phyloP scores from a whole-genome alignment of 2,329 filamentous ascomycete species.

The Akanthomyces dipterigenus region DNA sequence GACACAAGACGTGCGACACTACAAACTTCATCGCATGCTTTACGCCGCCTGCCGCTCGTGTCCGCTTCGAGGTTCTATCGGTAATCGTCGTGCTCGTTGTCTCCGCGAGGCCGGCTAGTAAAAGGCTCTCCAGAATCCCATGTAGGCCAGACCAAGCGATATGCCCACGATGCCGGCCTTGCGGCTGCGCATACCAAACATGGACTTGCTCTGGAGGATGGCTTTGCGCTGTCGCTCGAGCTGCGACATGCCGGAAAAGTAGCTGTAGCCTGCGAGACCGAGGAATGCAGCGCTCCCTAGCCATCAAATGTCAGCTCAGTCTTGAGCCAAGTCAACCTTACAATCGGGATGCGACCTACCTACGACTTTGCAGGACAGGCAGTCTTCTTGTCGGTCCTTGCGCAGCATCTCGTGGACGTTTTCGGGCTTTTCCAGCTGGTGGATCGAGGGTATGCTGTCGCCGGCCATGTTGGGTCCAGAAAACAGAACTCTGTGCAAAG shows the following conservation, averaged over 20 bases:
- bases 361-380: conserved; percentile 62
- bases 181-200: conserved; percentile 66
- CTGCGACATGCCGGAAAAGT: conserved; percentile 66
- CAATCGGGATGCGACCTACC: conserved; percentile 40
- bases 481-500: not conserved
- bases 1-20: not conserved
- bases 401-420: conserved; percentile 52
- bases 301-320: not conserved
- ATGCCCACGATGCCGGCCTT: conserved; percentile 60
- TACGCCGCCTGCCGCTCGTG: not conserved
- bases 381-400: conserved; percentile 56
- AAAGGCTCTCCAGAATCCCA: conserved; percentile 64
- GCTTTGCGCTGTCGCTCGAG: conserved; percentile 57
- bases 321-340: conserved; percentile 11
- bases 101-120: conserved; percentile 32
- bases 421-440: conserved; percentile 53
- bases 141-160: conserved; percentile 59
- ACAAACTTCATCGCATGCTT: not conserved
- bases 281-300: conserved; percentile 73
- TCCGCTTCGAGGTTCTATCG: not conserved
- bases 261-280: conserved; percentile 70
- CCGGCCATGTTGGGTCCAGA: conserved; percentile 4
- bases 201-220: conserved; percentile 62
- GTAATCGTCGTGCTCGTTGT: not conserved
- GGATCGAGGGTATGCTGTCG: conserved; percentile 43